These are phyloP conservation scores for Fusarium aywerte DNA, from an alignment of 2,329 filamentous ascomycete species.

Conservation along the genomic window DNA sequence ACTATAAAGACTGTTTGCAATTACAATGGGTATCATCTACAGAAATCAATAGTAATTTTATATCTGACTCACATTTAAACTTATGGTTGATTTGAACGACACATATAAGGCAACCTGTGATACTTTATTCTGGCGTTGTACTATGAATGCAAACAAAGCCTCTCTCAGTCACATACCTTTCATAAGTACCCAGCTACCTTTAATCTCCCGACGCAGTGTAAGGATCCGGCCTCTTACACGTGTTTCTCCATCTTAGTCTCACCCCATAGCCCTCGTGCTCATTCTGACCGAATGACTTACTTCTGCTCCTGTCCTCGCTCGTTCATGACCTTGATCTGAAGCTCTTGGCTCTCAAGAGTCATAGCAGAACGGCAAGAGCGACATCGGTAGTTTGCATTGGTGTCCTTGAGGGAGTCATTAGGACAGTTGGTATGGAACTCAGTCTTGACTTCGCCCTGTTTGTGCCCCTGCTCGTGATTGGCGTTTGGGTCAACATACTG, in stretches of 20 bases:
- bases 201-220: neutral
- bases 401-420: neutral
- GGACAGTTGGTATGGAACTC: neutral
- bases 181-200: neutral
- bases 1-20: neutral
- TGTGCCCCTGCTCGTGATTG: neutral
- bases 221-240: no score
- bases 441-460: neutral
- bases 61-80: constrained; percentile 1
- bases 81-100: neutral
- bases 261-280: neutral
- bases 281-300: neutral
- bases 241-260: neutral
- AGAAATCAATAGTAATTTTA: no score
- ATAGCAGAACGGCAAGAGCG: constrained; percentile 7
- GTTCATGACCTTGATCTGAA: constrained; percentile 7
- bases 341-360: neutral
- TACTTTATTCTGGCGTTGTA: constrained; percentile 15
- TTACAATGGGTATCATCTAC: neutral
- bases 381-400: constrained; percentile 12
- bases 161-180: neutral
- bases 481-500: neutral
- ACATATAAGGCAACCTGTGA: constrained; percentile 14
- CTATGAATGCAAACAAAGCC: neutral
- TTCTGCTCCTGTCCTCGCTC: neutral